Evolutionary conservation across 1,284 basidiomycete genomes (phyloP).

Genomic region (Heliocybe sulcata): DNA sequence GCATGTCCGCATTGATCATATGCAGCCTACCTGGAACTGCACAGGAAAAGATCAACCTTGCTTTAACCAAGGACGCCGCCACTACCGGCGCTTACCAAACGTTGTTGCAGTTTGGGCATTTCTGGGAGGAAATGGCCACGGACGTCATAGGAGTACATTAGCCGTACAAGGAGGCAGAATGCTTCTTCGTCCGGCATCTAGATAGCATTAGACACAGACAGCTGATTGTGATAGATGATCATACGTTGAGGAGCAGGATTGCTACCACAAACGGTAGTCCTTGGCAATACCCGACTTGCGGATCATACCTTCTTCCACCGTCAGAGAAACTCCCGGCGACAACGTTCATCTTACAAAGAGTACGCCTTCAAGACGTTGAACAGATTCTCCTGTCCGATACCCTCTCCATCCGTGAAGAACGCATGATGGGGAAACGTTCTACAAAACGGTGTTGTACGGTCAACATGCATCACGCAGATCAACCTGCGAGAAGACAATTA

Average conservation of each 20-base stretch:
- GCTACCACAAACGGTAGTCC: slow-evolving; percentile 95
- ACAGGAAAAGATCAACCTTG: slow-evolving; percentile 2
- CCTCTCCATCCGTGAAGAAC: slow-evolving; percentile 89
- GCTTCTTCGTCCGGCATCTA: slow-evolving; percentile 99
- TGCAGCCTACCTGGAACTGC: slow-evolving; percentile 38
- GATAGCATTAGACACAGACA: neutral
- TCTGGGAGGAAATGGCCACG: slow-evolving; percentile 96
- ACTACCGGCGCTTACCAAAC: slow-evolving; percentile 50
- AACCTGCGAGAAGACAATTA: slow-evolving; percentile 20
- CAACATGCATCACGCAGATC: neutral
- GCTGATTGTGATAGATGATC: slow-evolving; percentile 17
- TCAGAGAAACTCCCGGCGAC: slow-evolving; percentile 8
- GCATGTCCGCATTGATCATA: neutral
- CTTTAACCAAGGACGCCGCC: neutral
- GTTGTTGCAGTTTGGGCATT: slow-evolving; percentile 94
- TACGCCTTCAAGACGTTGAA: slow-evolving; percentile 99
- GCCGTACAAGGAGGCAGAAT: slow-evolving; percentile 89
- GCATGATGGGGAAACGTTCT: slow-evolving; percentile 97
- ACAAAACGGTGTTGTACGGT: slow-evolving; percentile 1
- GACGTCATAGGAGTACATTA: slow-evolving; percentile 98
- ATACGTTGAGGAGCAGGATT: slow-evolving; percentile 84
- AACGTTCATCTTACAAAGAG: slow-evolving; percentile 54
- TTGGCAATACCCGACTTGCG: slow-evolving; percentile 96
- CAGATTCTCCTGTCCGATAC: slow-evolving; percentile 92
- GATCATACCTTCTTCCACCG: slow-evolving; percentile 66